Evolutionary conservation across 2,329 filamentous ascomycete genomes (phyloP).

Genomic region (Alternaria postmessia): DNA sequence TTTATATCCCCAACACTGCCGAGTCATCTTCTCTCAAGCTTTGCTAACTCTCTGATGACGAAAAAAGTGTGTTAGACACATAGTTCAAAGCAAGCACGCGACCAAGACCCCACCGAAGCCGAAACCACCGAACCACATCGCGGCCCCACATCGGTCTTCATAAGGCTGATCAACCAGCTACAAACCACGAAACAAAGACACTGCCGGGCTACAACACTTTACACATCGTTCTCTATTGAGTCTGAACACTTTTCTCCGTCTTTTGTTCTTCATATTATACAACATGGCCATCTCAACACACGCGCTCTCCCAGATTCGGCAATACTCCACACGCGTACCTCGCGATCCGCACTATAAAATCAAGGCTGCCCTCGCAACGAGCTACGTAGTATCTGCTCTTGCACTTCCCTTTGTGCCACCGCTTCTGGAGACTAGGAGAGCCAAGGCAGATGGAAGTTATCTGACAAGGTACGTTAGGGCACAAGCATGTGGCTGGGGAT

Average conservation of each 20-base stretch:
- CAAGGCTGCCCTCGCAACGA: conserved; percentile 48
- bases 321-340: conserved; percentile 47
- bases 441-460: conserved; percentile 49
- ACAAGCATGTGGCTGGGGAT: neutral
- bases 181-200: neutral
- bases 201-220: neutral
- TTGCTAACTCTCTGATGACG: neutral
- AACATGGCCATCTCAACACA: conserved; percentile 46
- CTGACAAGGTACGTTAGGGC: conserved; percentile 46
- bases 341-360: conserved; percentile 48
- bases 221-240: neutral
- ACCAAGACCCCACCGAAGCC: neutral
- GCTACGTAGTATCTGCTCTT: conserved; percentile 50
- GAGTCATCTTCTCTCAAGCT: neutral
- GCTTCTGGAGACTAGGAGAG: conserved; percentile 47
- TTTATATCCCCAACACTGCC: neutral
- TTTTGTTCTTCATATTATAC: neutral
- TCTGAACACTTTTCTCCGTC: neutral
- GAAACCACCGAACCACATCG: neutral
- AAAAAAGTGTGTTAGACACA: neutral
- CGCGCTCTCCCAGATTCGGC: conserved; percentile 42
- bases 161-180: neutral
- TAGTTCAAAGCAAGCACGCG: neutral
- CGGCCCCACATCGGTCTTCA: neutral
- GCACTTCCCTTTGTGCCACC: conserved; percentile 53